Conservation (phyloP, 257 asterid species). For the Coffea canephora region DNA sequence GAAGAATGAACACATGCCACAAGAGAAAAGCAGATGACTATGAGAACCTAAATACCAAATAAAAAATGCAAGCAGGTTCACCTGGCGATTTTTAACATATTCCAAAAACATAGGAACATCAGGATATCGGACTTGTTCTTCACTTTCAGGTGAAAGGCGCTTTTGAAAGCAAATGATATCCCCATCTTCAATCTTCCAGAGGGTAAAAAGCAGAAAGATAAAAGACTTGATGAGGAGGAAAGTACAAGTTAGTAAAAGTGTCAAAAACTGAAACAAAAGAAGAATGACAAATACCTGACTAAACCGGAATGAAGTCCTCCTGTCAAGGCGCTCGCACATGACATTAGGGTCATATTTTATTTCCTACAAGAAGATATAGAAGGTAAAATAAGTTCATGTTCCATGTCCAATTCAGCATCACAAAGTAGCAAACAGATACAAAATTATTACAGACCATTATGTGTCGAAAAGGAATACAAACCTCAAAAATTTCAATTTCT, state of each 20-base stretch:
- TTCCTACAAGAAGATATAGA: conserved; percentile 44
- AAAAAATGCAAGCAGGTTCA: conserved; percentile 23
- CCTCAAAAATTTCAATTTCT: conserved; percentile 95
- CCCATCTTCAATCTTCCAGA: conserved; percentile 86
- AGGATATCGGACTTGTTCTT: conserved; percentile 62
- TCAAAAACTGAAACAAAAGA: background rate
- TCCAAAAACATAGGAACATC: conserved; percentile 87
- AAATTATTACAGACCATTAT: background rate
- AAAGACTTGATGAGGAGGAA: background rate
- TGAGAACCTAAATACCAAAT: background rate
- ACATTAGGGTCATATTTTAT: conserved; percentile 89
- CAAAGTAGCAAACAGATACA: background rate
- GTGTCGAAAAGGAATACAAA: conserved; percentile 26
- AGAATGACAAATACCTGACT: conserved; percentile 59
- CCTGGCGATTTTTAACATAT: conserved; percentile 97
- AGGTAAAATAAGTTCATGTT: background rate
- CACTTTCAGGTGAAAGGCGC: conserved; percentile 54
- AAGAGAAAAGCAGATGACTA: background rate
- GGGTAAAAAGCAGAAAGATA: background rate
- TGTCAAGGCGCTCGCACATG: conserved; percentile 94
- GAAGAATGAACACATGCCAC: background rate
- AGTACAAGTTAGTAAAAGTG: background rate
- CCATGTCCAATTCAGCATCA: background rate
- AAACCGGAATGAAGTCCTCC: conserved; percentile 61
- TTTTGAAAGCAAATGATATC: conserved; percentile 97